Percentiles rank a stretch among this genome's conserved stretches.
phyloP scores from a whole-genome alignment of 2,329 filamentous ascomycete genomes.

The Verticillium isaacii region DNA sequence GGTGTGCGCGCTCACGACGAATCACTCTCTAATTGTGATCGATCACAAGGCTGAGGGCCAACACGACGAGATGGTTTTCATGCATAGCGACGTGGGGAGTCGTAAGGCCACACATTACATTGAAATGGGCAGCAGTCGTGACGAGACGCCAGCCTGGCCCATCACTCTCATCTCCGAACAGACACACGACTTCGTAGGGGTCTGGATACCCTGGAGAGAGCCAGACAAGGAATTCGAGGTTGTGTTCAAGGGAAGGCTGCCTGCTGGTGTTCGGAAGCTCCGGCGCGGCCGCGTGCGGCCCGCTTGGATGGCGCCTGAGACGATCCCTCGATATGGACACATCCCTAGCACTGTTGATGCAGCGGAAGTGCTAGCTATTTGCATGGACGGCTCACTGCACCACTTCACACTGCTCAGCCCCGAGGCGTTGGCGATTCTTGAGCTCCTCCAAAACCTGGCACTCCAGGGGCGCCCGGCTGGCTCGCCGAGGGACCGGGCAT shows the following conservation, averaged over 20 bases:
- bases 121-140: constrained; percentile 31
- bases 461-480: constrained; percentile 10
- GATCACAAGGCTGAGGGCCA: constrained; percentile 36
- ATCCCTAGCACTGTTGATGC: constrained; percentile 37
- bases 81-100: constrained; percentile 41
- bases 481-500: constrained; percentile 31
- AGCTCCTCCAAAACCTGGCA: constrained; percentile 62
- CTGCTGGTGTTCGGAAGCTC: constrained; percentile 52
- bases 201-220: constrained; percentile 43
- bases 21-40: constrained; percentile 53
- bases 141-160: constrained; percentile 24
- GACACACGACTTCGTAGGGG: constrained; percentile 40
- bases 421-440: constrained; percentile 63
- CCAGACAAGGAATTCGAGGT: constrained; percentile 35
- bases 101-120: constrained; percentile 41
- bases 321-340: constrained; percentile 33
- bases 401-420: constrained; percentile 63
- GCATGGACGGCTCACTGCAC: constrained; percentile 64
- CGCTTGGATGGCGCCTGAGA: constrained; percentile 36
- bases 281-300: constrained; percentile 48
- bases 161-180: constrained; percentile 44
- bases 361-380: constrained; percentile 57
- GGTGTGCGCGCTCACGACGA: constrained; percentile 45
- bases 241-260: constrained; percentile 53
- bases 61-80: constrained; percentile 27